phyloP scores from a whole-genome alignment of 768 basidiomycete species.

The Coprinopsis cinerea region DNA sequence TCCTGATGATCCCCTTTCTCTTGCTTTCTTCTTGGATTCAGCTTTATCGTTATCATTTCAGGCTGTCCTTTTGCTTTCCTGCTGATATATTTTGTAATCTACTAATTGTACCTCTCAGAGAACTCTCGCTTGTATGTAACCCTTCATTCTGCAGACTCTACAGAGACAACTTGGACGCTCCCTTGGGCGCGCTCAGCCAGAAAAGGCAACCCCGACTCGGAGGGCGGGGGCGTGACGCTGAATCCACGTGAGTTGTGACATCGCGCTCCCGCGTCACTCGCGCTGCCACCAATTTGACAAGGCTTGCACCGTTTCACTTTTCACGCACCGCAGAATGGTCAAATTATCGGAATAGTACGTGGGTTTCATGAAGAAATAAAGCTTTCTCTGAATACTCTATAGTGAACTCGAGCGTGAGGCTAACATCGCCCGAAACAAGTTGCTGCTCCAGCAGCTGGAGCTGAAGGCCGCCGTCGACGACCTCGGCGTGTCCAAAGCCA shows the following conservation, averaged over 20 bases:
- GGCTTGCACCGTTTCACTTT: background rate
- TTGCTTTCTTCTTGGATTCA: background rate
- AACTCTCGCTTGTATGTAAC: too few relatives aligned
- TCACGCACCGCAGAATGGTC: slow-evolving; percentile 1
- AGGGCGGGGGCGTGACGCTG: background rate
- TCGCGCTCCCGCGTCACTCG: background rate
- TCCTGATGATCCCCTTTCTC: background rate
- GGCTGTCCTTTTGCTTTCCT: background rate
- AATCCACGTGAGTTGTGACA: background rate
- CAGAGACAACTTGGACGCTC: too few relatives aligned
- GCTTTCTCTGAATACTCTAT: background rate
- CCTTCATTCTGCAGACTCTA: too few relatives aligned
- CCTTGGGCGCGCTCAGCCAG: too few relatives aligned
- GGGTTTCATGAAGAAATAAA: too few relatives aligned
- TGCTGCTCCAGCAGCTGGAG: slow-evolving; percentile 64
- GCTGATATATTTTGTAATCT: too few relatives aligned
- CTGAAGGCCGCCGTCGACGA: slow-evolving; percentile 49
- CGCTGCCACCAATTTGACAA: too few relatives aligned
- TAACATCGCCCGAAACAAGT: slow-evolving; percentile 78
- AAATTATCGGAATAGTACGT: slow-evolving; percentile 10
- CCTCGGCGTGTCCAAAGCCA: slow-evolving; percentile 39
- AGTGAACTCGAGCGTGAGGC: slow-evolving; percentile 71
- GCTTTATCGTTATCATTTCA: background rate
- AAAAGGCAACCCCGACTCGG: too few relatives aligned
- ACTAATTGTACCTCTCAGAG: too few relatives aligned